A percentile compares a stretch with the other conserved stretches of the same genome.
Conservation (phyloP, 345 rosid genomes). For the Cochlearia excelsa region DNA sequence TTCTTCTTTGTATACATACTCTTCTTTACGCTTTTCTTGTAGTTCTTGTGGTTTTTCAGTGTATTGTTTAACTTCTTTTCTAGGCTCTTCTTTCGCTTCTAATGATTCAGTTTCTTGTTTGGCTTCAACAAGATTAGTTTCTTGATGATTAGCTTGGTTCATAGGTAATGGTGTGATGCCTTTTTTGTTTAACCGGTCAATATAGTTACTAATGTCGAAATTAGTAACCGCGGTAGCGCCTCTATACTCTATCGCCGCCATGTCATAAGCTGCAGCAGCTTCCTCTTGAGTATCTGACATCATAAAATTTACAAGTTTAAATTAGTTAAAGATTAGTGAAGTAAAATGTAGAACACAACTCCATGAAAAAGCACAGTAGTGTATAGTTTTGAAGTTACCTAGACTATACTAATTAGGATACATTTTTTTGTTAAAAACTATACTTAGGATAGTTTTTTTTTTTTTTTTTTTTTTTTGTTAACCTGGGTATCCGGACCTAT, state of each 20-base stretch:
- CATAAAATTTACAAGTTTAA: neutral
- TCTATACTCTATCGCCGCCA: constrained; percentile 94
- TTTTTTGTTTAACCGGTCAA: constrained; percentile 56
- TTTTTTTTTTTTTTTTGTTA: no score
- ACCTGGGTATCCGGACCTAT: no score
- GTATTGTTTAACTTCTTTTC: constrained; percentile 24
- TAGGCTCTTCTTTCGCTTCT: constrained; percentile 30
- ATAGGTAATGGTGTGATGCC: constrained; percentile 42
- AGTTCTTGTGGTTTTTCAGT: neutral
- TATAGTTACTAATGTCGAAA: constrained; percentile 69
- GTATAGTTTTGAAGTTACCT: no score
- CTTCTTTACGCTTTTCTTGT: constrained; percentile 16
- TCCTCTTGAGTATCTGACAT: constrained; percentile 88
- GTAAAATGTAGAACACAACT: no score
- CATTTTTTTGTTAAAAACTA: no score
- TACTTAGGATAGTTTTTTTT: no score
- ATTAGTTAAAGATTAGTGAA: neutral
- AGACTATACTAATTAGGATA: no score
- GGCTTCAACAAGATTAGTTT: no score
- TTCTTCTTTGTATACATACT: constrained; percentile 22
- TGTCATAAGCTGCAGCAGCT: constrained; percentile 94
- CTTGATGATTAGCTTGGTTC: constrained; percentile 29
- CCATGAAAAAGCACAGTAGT: no score
- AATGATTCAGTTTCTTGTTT: constrained; percentile 2
- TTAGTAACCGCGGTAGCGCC: constrained; percentile 91